Percentiles rank a stretch among this genome's conserved stretches.
Conservation (phyloP, 176 grass and related monocot genomes). For the Dactylis glomerata region DNA sequence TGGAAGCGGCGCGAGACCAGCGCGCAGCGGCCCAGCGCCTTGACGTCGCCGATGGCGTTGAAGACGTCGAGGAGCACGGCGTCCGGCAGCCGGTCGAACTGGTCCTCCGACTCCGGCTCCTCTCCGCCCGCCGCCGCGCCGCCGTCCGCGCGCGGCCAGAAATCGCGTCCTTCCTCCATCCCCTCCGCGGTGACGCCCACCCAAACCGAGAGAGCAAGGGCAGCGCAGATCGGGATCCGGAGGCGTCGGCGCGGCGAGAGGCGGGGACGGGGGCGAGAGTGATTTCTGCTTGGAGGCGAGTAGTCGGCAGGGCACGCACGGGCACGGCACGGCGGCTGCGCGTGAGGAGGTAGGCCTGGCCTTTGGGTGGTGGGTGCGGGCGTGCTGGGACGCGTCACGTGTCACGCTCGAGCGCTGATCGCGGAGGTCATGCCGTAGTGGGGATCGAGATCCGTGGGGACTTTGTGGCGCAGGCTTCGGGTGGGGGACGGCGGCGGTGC, state of each 20-base stretch:
- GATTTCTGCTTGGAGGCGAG: slow-evolving; percentile 7
- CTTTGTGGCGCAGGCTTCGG: slow-evolving; percentile 5
- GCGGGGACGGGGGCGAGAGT: background rate
- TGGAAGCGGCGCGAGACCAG: slow-evolving; percentile 80
- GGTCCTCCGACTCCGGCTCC: slow-evolving; percentile 27
- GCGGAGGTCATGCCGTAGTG: background rate
- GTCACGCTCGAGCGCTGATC: slow-evolving; percentile 22
- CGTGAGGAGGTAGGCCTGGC: background rate
- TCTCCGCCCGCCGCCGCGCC: background rate
- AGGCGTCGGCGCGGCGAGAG: background rate
- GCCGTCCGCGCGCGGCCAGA: background rate
- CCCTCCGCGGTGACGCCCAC: background rate
- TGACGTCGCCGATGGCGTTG: slow-evolving; percentile 81
- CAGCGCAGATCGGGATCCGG: slow-evolving; percentile 39
- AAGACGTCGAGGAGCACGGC: slow-evolving; percentile 73
- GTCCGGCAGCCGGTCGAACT: slow-evolving; percentile 86
- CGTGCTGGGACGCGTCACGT: slow-evolving; percentile 45
- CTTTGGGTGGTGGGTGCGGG: background rate
- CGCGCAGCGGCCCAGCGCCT: slow-evolving; percentile 76
- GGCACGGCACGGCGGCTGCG: slow-evolving; percentile 9
- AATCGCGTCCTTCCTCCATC: slow-evolving; percentile 19
- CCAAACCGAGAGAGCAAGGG: background rate
- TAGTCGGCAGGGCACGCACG: slow-evolving; percentile 40
- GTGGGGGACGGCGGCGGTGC: too few species aligned
- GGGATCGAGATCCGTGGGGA: background rate